Base-by-base conservation (phyloP, 805 yeast species). In the Helenozyma baotianmanensis region DNA sequence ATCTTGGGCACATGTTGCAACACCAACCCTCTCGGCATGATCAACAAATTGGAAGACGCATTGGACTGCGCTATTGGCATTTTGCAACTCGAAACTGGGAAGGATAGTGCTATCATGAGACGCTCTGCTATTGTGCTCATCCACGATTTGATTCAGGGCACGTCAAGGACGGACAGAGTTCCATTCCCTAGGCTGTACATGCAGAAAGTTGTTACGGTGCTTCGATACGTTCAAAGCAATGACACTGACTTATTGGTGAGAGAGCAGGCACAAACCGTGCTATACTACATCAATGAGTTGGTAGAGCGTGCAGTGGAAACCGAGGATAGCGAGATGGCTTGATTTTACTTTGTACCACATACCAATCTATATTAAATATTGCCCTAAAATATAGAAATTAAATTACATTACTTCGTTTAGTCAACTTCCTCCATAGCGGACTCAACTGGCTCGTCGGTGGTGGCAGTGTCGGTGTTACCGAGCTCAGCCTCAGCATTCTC, bases 361-460 rank as follows among this genome's bases (percentile, higher is more conserved):
- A 12, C 17, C 14, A 12, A 14, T 14, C 29, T 21, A 25, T 29
- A 32, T 27, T 23, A 23, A 34, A 26, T 27, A 30, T 25, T 17
- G 5, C 7, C 19, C 19, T 17, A 8, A 17, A 6, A 17, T 17
- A 17, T 17, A 17, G 19, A 17, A 17, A 17, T 8, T 17, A 17
- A 36, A 35, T 21, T 43, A 40, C 47, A 36, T 43, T 27, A 44
- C 37, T 37, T 39, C 47, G 39, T 47, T 51, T 84, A 90, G 71
- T 90, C 98, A 66, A 90, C 97, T 75, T 90, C 98, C 78, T 90
- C 98, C 98, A 90, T 92, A 56, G 80, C 78, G 42, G 78, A 80
- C 55, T 77, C 89, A 45, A 74, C 75, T 19, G 69, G 51, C 43
- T 60, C 55, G 39, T 64, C 55, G 27, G 72, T 60, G 43, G 75